phyloP scores from a whole-genome alignment of 345 rosid species.

The Eutrema heterophyllum region DNA sequence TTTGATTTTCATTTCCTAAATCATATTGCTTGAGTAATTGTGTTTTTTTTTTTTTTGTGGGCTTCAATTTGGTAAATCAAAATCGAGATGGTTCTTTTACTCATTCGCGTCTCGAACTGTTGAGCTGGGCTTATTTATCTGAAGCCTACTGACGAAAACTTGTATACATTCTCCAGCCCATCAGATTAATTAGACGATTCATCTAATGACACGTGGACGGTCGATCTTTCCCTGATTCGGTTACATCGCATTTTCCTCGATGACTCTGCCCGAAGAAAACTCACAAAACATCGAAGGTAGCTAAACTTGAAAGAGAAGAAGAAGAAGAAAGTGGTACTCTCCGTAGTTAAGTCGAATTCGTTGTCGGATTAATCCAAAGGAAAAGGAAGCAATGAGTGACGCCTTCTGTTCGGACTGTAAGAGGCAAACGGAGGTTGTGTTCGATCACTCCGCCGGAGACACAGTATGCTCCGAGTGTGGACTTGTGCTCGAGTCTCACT shows the following conservation, averaged over 20 bases:
- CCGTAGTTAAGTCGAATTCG: slow-evolving; percentile 36
- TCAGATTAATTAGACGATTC: not conserved
- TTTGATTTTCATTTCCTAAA: too few species aligned
- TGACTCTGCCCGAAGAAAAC: not conserved
- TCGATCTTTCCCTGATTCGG: not conserved
- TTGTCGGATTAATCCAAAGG: slow-evolving; percentile 36
- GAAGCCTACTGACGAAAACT: not conserved
- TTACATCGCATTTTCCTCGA: not conserved
- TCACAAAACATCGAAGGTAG: not conserved
- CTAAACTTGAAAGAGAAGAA: not conserved
- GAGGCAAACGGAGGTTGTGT: slow-evolving; percentile 80
- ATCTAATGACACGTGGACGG: not conserved
- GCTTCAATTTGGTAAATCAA: too few species aligned
- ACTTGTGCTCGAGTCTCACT: slow-evolving; percentile 79
- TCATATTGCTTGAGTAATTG: too few species aligned
- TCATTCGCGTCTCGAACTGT: not conserved
- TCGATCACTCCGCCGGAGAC: slow-evolving; percentile 95
- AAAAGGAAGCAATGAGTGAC: slow-evolving; percentile 46
- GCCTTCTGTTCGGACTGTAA: slow-evolving; percentile 84
- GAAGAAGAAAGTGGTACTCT: not conserved
- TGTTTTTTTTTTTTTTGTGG: too few species aligned
- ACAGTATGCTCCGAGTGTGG: slow-evolving; percentile 98
- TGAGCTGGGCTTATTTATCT: not conserved
- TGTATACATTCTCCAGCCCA: not conserved
- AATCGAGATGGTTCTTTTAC: too few species aligned